Percentiles rank a stretch among this genome's conserved stretches.
phyloP scores from a whole-genome alignment of 139 green algal genomes.

The Medakamo hakoo region DNA sequence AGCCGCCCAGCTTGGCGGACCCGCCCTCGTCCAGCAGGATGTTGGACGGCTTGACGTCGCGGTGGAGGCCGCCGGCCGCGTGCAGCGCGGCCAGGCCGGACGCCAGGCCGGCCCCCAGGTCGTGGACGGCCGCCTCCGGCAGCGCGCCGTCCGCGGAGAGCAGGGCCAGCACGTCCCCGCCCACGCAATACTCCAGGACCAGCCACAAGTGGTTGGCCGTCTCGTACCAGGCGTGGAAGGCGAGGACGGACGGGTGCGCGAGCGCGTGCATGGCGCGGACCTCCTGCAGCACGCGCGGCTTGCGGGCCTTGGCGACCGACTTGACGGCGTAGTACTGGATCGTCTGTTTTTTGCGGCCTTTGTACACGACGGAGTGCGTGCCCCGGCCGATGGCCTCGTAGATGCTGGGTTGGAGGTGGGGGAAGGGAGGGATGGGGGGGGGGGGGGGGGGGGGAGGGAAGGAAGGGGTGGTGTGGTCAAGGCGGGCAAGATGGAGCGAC shows the following conservation, averaged over 20 bases:
- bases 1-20: slow-evolving; percentile 80
- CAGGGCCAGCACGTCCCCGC: slow-evolving; percentile 73
- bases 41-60: slow-evolving; percentile 88
- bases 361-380: slow-evolving; percentile 84
- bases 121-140: slow-evolving; percentile 67
- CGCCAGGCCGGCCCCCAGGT: slow-evolving; percentile 68
- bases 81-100: slow-evolving; percentile 61
- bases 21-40: slow-evolving; percentile 89
- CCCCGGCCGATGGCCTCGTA: slow-evolving; percentile 82
- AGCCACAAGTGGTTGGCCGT: slow-evolving; percentile 92
- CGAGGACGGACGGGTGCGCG: slow-evolving; percentile 74
- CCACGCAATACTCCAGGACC: slow-evolving; percentile 96
- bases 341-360: slow-evolving; percentile 79
- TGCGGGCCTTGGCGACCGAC: slow-evolving; percentile 73
- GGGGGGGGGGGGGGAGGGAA: background rate
- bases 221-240: slow-evolving; percentile 91
- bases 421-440: background rate
- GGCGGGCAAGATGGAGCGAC: too few relatives aligned
- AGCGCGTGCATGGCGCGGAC: slow-evolving; percentile 70
- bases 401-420: slow-evolving; percentile 48
- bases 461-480: background rate
- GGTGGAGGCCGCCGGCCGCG: slow-evolving; percentile 52
- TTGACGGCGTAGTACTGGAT: slow-evolving; percentile 94
- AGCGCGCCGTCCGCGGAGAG: slow-evolving; percentile 65
- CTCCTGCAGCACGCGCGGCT: slow-evolving; percentile 72